Evolutionary conservation across 352 stramenopile genomes (phyloP).

Genomic region (Globisporangium emineosum): DNA sequence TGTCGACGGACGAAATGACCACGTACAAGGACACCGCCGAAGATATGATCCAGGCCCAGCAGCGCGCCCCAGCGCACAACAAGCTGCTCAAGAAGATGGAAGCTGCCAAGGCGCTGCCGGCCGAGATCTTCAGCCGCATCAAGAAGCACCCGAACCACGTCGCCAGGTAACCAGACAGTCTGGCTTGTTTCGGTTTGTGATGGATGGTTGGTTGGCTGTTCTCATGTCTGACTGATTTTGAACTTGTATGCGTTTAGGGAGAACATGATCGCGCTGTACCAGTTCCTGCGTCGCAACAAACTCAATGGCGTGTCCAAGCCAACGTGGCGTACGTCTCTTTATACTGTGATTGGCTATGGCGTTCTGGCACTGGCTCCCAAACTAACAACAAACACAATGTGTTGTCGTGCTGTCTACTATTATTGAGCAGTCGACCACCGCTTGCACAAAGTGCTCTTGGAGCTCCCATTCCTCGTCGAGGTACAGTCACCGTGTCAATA

Average conservation of each 20-base stretch:
- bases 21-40: slow-evolving; percentile 33
- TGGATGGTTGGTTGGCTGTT: slow-evolving; percentile 1
- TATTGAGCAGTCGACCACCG: slow-evolving; percentile 47
- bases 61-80: slow-evolving; percentile 63
- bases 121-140: slow-evolving; percentile 60
- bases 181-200: neutral
- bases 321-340: slow-evolving; percentile 45
- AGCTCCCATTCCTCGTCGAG: slow-evolving; percentile 76
- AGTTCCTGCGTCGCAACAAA: slow-evolving; percentile 71
- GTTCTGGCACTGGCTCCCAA: neutral
- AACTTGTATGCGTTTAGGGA: slow-evolving; percentile 27
- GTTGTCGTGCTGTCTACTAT: neutral
- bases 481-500: slow-evolving; percentile 15
- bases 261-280: slow-evolving; percentile 83
- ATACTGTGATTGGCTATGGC: neutral
- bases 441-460: slow-evolving; percentile 64
- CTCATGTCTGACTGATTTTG: slow-evolving; percentile 8
- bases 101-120: slow-evolving; percentile 51
- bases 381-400: neutral
- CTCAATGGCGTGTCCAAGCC: slow-evolving; percentile 63
- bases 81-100: slow-evolving; percentile 86
- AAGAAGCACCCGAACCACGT: slow-evolving; percentile 76
- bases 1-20: slow-evolving; percentile 77
- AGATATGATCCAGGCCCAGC: slow-evolving; percentile 37
- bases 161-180: slow-evolving; percentile 25